phyloP scores from a whole-genome alignment of 106 monocot species.

The Iris macrosiphon region DNA sequence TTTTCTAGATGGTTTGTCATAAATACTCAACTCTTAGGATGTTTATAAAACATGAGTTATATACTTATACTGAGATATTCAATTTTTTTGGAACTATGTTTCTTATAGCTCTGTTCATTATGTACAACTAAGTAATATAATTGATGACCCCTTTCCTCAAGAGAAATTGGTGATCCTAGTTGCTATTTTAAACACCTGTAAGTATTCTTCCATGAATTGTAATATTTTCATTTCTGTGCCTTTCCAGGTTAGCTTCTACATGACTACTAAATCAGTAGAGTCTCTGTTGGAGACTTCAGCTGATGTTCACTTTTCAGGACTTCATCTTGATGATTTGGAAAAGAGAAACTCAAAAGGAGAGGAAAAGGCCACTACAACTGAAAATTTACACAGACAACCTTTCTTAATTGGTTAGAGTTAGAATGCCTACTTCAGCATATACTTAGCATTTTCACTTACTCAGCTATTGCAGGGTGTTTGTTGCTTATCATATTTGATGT shows the following conservation, averaged over 20 bases:
- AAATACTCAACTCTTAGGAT: too few species aligned
- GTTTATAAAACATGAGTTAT: too few species aligned
- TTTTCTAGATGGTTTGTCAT: too few species aligned
- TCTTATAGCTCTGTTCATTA: too few species aligned
- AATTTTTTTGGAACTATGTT: too few species aligned
- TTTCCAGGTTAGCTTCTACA: conserved; percentile 3
- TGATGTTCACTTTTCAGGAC: conserved; percentile 19
- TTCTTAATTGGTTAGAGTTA: conserved; percentile 45
- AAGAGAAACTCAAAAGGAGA: conserved; percentile 11
- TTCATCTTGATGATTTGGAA: conserved; percentile 10
- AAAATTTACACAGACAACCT: conserved; percentile 27
- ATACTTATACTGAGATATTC: too few species aligned
- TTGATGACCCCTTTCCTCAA: too few species aligned
- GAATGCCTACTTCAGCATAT: not conserved
- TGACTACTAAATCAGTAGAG: conserved; percentile 13
- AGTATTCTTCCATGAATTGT: too few species aligned
- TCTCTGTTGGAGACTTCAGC: conserved; percentile 10
- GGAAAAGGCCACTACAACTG: conserved; percentile 18
- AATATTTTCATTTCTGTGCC: not conserved
- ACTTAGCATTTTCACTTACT: not conserved
- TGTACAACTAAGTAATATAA: too few species aligned
- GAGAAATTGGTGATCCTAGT: too few species aligned
- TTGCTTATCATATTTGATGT: too few species aligned
- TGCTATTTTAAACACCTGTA: too few species aligned
- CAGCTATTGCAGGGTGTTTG: not conserved